phyloP scores from a whole-genome alignment of 805 yeast genomes.

The Hanseniaspora mollemarum region DNA sequence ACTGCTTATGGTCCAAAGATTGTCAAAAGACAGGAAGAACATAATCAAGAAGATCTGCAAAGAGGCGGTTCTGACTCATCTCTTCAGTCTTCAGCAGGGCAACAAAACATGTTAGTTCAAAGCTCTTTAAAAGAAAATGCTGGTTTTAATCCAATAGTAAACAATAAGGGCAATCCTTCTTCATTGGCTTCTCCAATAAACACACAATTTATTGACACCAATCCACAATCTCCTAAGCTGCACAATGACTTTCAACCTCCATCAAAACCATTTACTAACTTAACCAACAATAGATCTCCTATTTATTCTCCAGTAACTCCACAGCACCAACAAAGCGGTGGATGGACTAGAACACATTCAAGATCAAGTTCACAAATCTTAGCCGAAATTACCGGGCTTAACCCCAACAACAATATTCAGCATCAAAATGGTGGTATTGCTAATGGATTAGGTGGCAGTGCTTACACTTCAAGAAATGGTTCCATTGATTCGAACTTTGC shows the following conservation, averaged over 20 bases:
- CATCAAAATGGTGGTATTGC: background rate
- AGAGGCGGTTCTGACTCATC: constrained; percentile 8
- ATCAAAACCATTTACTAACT: background rate
- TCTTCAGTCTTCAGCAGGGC: background rate
- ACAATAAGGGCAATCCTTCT: background rate
- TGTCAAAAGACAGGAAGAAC: background rate
- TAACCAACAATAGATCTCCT: background rate
- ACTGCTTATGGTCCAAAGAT: background rate
- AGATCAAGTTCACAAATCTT: constrained; percentile 16
- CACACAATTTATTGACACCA: background rate
- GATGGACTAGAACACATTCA: constrained; percentile 13
- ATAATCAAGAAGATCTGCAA: too few species aligned
- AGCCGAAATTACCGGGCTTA: constrained; percentile 14
- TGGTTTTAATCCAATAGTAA: background rate
- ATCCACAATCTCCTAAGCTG: background rate
- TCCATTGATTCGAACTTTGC: constrained; percentile 21
- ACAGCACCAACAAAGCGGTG: constrained; percentile 6
- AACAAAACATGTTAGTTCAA: background rate
- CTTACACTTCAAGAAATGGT: constrained; percentile 12
- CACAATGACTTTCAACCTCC: constrained; percentile 10
- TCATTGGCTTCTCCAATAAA: constrained; percentile 10
- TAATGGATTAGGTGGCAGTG: constrained; percentile 7
- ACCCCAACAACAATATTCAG: background rate
- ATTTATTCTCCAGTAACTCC: constrained; percentile 13
- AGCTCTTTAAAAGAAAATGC: background rate